Evolutionary conservation across 305 asterid species (phyloP), one percentile per base, ranked within the genome.

Genomic region (Fraxinus angustifolia): DNA sequence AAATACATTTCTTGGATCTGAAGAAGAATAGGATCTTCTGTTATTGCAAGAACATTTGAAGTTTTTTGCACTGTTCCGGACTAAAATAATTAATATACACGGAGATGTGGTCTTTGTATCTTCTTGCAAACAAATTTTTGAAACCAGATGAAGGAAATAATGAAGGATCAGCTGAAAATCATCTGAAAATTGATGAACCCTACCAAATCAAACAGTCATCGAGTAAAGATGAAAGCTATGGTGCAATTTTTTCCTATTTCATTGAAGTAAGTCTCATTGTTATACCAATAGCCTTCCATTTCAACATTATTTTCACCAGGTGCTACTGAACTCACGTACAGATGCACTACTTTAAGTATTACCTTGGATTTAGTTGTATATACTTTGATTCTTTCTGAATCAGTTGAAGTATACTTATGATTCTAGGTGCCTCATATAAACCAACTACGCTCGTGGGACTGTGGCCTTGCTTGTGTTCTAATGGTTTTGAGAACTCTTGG

Each of bases 381-480:
- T 65, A 10, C 6, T 26, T 81, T 31, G 36, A 1, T 60, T 50
- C 50, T 75, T 78, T 35, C 56, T 65, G 12, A 78, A 34, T 76
- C 19, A 79, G 71, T 83, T 85, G 84, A 79, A 77, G 8, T 70
- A 19, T 74, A 81, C 78, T 75, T 68, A 26, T 76, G 76, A 78
- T 80, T 79, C 65, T 86, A 95, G 99, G 95, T 95, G 72, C 98
- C 98, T 60, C 99, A 93, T 82, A 86, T 95, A 83, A 90, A 91
- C 84, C 99, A 95, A 86, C 87, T 88, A 74, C 89, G 81, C 86
- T 83, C 91, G 11, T 95, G 99, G 99, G 99, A 93, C 89, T 95
- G 99, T 88, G 99, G 99, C 75, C 95, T 93, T 88, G 99, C 99
- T 75, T 95, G 98, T 88, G 96, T 92, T 84, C 79, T 90, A 79